phyloP scores from a whole-genome alignment of 805 yeast species.

The Lachancea fermentati region DNA sequence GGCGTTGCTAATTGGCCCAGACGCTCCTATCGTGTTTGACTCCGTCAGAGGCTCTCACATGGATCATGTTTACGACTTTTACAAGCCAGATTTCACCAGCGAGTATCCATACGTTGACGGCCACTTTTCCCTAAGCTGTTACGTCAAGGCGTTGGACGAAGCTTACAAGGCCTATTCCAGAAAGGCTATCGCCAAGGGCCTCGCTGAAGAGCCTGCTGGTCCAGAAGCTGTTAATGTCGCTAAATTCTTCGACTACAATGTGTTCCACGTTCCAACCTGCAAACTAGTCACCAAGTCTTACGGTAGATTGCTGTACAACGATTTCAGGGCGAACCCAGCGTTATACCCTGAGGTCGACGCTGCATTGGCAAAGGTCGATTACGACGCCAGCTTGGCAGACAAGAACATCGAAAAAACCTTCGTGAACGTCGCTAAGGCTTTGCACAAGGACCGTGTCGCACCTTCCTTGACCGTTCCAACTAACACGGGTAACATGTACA shows the following conservation, averaged over 20 bases:
- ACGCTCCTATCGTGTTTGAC: constrained; percentile 94
- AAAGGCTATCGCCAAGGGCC: constrained; percentile 56
- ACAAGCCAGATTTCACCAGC: constrained; percentile 93
- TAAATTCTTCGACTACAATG: constrained; percentile 80
- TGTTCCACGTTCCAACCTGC: constrained; percentile 98
- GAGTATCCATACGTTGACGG: constrained; percentile 98
- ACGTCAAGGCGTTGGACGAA: constrained; percentile 86
- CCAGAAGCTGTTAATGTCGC: constrained; percentile 60
- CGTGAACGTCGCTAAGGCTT: constrained; percentile 67
- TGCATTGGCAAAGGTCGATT: constrained; percentile 47
- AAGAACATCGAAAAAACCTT: constrained; percentile 80
- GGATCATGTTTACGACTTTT: constrained; percentile 97
- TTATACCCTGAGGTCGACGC: constrained; percentile 56
- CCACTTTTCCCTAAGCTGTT: constrained; percentile 89
- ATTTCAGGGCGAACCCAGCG: constrained; percentile 66
- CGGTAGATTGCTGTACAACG: constrained; percentile 88
- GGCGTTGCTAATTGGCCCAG: constrained; percentile 92
- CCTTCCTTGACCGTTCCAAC: constrained; percentile 87
- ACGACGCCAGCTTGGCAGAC: constrained; percentile 76
- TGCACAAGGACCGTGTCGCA: constrained; percentile 59
- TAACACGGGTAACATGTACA: constrained; percentile 97
- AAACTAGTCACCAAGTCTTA: constrained; percentile 88
- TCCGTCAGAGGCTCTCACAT: constrained; percentile 83
- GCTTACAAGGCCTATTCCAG: constrained; percentile 78
- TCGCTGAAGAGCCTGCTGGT: constrained; percentile 39